Percentiles rank a stretch among this genome's conserved stretches.
Conservation (phyloP, 208 protist genomes). For the Lotmaria passim region DNA sequence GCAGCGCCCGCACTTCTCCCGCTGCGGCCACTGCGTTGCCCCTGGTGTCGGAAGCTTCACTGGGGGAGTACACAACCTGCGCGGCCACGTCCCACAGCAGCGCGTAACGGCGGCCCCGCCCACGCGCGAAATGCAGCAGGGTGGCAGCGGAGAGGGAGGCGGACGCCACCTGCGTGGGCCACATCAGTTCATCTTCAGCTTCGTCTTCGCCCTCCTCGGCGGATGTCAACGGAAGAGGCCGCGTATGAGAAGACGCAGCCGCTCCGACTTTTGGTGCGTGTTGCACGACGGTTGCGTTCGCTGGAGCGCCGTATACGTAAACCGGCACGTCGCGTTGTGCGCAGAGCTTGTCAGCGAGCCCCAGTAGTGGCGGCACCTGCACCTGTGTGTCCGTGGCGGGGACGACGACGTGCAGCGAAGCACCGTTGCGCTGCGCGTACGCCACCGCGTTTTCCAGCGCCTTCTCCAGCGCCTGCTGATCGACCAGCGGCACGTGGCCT, state of each 20-base stretch:
- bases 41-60: slow-evolving; percentile 12
- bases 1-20: slow-evolving; percentile 48
- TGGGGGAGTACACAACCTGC: slow-evolving; percentile 2
- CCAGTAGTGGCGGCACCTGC: slow-evolving; percentile 23
- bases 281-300: background rate
- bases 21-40: too few species aligned
- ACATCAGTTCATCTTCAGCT: background rate
- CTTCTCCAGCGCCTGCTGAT: slow-evolving; percentile 31
- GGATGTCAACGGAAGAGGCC: background rate
- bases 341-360: slow-evolving; percentile 6
- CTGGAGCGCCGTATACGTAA: slow-evolving; percentile 25
- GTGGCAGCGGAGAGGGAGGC: background rate
- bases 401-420: slow-evolving; percentile 40
- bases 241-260: background rate
- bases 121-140: background rate
- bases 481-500: slow-evolving; percentile 36
- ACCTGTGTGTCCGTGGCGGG: slow-evolving; percentile 24
- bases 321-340: slow-evolving; percentile 13
- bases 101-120: background rate
- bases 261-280: background rate
- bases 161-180: background rate
- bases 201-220: background rate
- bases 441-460: slow-evolving; percentile 27
- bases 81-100: slow-evolving; percentile 28
- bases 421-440: slow-evolving; percentile 33